Conservation (phyloP, 2,329 filamentous ascomycete genomes). For the Diaporthe vexans region DNA sequence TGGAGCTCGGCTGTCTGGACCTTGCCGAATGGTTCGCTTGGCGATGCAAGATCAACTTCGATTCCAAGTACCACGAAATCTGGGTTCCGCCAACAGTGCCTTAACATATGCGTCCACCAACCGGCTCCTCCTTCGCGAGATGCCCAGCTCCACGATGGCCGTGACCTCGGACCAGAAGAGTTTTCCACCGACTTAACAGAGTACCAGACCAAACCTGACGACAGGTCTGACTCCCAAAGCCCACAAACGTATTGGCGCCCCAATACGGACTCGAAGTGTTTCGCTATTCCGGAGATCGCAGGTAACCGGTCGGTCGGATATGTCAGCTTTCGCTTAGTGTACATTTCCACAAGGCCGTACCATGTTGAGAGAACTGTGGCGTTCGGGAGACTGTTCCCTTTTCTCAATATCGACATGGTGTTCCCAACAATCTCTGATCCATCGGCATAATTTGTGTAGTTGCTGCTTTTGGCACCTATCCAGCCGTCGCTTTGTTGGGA, state of each 20-base stretch:
- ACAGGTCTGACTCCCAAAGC: neutral
- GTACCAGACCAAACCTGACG: neutral
- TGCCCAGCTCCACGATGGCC: neutral
- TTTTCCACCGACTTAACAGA: neutral
- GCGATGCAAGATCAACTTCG: neutral
- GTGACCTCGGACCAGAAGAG: neutral
- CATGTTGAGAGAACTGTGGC: neutral
- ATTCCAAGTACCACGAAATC: neutral
- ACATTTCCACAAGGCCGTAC: neutral
- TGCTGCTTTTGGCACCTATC: neutral
- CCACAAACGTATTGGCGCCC: neutral
- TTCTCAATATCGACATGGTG: neutral
- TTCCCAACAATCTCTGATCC: neutral
- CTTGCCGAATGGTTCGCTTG: neutral
- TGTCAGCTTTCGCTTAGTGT: neutral
- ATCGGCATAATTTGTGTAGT: neutral
- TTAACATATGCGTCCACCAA: neutral
- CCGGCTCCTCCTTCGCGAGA: neutral
- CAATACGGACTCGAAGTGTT: neutral
- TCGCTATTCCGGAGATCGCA: neutral
- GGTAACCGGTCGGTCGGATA: neutral
- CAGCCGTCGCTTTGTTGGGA: neutral
- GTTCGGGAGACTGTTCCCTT: neutral
- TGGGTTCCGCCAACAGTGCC: neutral
- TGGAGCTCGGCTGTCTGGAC: neutral